Evolutionary conservation across 106 monocot genomes (phyloP).

Genomic region (Platanthera guangdongensis): DNA sequence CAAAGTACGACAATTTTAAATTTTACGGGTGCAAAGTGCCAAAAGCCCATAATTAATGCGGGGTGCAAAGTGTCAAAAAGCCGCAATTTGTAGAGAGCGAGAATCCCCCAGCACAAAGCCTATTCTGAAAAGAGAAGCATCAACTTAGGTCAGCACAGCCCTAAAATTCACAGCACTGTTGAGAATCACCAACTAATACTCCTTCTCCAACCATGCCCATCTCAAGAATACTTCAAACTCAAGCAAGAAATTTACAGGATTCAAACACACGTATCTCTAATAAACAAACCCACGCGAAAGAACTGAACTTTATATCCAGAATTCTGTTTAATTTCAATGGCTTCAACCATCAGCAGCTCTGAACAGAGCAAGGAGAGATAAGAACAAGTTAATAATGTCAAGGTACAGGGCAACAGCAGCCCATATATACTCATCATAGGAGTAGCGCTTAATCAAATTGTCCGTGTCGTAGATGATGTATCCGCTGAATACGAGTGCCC

Average conservation of each 20-base stretch:
- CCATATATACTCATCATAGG: conserved; percentile 34
- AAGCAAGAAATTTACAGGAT: neutral
- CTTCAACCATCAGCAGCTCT: conserved; percentile 1
- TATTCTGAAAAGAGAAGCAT: neutral
- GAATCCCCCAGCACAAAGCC: neutral
- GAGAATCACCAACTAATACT: neutral
- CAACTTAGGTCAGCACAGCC: neutral
- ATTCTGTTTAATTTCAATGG: neutral
- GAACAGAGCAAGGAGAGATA: conserved; percentile 13
- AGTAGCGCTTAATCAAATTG: conserved; percentile 45
- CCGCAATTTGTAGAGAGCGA: neutral
- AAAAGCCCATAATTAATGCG: no score
- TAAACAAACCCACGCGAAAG: neutral
- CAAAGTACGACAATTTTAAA: no score
- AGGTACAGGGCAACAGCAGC: conserved; percentile 29
- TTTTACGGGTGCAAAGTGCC: no score
- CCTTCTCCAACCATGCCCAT: neutral
- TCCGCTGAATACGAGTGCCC: conserved; percentile 20
- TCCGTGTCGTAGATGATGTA: conserved; percentile 31
- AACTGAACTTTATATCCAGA: neutral
- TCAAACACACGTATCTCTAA: neutral
- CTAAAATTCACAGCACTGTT: neutral
- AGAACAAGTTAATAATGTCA: conserved; percentile 27
- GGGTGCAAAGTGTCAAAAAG: no score
- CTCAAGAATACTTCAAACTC: neutral